Conservation (phyloP, 2,329 filamentous ascomycete genomes). For the Trichoderma polysporum region DNA sequence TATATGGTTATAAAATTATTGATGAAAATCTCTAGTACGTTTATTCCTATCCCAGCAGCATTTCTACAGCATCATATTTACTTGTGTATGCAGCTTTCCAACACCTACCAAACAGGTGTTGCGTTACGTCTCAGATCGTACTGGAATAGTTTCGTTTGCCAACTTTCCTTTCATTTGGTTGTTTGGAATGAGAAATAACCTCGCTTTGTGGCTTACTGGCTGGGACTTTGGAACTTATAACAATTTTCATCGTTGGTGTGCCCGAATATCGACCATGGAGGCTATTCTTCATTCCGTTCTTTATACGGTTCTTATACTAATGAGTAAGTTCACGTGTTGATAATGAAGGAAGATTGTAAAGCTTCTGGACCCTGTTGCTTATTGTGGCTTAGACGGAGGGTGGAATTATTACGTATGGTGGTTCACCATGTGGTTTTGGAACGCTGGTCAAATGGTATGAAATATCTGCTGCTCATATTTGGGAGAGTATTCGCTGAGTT, state of each 20-base stretch:
- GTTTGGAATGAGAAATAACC: constrained; percentile 66
- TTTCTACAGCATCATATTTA: neutral
- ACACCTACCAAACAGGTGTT: constrained; percentile 37
- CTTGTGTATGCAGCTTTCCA: constrained; percentile 34
- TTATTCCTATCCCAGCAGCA: neutral
- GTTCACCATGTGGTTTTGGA: constrained; percentile 49
- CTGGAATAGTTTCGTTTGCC: constrained; percentile 62
- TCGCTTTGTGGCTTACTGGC: constrained; percentile 64
- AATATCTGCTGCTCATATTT: constrained; percentile 8
- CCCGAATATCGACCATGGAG: constrained; percentile 60
- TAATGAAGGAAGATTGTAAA: too few relatives aligned
- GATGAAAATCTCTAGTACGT: constrained; percentile 42
- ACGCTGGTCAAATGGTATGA: constrained; percentile 47
- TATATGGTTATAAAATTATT: constrained; percentile 40
- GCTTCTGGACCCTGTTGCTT: neutral
- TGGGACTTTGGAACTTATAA: constrained; percentile 69
- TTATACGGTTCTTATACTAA: constrained; percentile 51
- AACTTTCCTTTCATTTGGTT: constrained; percentile 66
- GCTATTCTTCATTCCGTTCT: constrained; percentile 62
- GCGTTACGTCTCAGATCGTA: constrained; percentile 62
- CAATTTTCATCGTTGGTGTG: constrained; percentile 66
- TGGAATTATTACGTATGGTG: constrained; percentile 38
- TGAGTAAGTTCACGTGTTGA: constrained; percentile 28
- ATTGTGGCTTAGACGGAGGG: constrained; percentile 36
- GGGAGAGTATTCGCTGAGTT: neutral